A percentile compares a stretch with the other conserved stretches of the same genome.
Evolutionary conservation across 2,329 filamentous ascomycete genomes (phyloP).

Genomic region (Alternaria metachromatica): DNA sequence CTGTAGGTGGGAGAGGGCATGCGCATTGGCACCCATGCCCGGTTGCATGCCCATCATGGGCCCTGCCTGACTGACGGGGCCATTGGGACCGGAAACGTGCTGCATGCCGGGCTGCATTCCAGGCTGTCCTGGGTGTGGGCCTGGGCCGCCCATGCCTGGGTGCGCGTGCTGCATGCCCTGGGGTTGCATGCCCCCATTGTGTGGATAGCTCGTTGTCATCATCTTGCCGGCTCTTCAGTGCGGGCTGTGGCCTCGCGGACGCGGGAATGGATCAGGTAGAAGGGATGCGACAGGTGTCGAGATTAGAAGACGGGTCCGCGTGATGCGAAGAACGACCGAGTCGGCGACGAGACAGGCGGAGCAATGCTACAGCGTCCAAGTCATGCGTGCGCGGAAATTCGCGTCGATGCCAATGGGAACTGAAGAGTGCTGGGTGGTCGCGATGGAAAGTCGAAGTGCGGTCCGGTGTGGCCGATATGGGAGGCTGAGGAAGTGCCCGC

Average conservation of each 20-base stretch:
- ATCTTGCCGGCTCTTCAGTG: conserved; percentile 55
- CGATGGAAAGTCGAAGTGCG: conserved; percentile 3
- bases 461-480: neutral
- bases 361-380: conserved; percentile 16
- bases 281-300: conserved; percentile 2
- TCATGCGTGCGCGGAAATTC: conserved; percentile 20
- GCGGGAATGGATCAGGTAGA: conserved; percentile 5
- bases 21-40: conserved; percentile 67
- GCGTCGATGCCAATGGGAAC: conserved; percentile 8
- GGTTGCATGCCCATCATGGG: conserved; percentile 82
- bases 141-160: conserved; percentile 67
- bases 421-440: conserved; percentile 4
- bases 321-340: conserved; percentile 8
- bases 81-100: conserved; percentile 73
- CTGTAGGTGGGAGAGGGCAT: conserved; percentile 75
- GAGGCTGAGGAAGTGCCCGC: conserved; percentile 21
- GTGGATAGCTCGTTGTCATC: conserved; percentile 73
- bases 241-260: conserved; percentile 21
- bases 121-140: conserved; percentile 73
- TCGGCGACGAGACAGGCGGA: neutral
- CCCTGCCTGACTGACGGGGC: conserved; percentile 71
- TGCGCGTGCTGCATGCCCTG: conserved; percentile 71
- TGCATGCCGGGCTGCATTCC: conserved; percentile 71
- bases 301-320: conserved; percentile 8
- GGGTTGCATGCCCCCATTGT: conserved; percentile 75